phyloP scores from a whole-genome alignment of 2,329 filamentous ascomycete species.

The Sporothrix globosa region DNA sequence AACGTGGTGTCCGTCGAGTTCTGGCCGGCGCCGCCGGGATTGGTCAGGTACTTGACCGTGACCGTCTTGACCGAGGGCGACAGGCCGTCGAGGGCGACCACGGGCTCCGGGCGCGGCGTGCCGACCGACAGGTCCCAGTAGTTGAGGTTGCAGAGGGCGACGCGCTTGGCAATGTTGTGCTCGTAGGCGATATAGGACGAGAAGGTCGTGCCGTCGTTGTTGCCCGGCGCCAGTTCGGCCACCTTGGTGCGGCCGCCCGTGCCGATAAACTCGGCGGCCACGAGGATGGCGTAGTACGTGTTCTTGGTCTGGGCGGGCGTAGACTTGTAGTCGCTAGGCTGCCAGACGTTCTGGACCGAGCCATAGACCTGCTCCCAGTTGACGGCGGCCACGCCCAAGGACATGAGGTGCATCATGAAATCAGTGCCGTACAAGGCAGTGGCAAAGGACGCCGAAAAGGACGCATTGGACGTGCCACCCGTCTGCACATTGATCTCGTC shows the following conservation, averaged over 20 bases:
- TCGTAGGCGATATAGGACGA: constrained; percentile 20
- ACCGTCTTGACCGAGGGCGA: background rate
- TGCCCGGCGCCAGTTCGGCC: constrained; percentile 7
- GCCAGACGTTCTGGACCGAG: constrained; percentile 22
- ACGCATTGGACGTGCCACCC: constrained; percentile 5
- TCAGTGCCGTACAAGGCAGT: constrained; percentile 22
- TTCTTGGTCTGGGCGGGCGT: constrained; percentile 27
- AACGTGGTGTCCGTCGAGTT: constrained; percentile 19
- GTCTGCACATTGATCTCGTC: constrained; percentile 22
- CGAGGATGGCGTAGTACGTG: constrained; percentile 11
- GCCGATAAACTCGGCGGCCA: constrained; percentile 23
- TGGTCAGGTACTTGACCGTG: constrained; percentile 25
- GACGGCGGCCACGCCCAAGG: constrained; percentile 16
- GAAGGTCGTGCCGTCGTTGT: constrained; percentile 22
- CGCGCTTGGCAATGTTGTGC: background rate
- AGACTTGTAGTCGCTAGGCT: background rate
- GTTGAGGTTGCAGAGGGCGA: constrained; percentile 17
- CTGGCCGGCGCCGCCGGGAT: constrained; percentile 22
- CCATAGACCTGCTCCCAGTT: constrained; percentile 27
- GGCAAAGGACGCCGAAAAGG: constrained; percentile 2
- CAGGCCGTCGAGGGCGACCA: background rate
- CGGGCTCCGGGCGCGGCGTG: background rate
- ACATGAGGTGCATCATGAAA: constrained; percentile 24
- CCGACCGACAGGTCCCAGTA: constrained; percentile 23
- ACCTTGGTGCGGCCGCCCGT: constrained; percentile 17